Evolutionary conservation across 2,329 filamentous ascomycete genomes (phyloP), one percentile per base, ranked within the genome.

Genomic region (Sarocladiaceae sp.): DNA sequence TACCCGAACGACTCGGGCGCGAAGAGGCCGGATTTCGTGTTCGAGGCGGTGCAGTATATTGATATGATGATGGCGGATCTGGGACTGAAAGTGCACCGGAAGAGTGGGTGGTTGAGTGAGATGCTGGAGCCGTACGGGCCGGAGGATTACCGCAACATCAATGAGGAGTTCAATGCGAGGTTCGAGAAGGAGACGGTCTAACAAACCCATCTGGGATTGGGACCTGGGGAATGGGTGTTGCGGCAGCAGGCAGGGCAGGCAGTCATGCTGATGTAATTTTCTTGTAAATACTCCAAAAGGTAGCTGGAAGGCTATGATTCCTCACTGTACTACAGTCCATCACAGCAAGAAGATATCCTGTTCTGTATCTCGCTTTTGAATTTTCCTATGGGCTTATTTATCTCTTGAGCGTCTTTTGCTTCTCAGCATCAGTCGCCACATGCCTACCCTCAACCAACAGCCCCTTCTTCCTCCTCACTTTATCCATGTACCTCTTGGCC

Each of bases 401-500:
- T 59, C 79, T 65, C 68, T 83, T 83, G 55, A 83, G 52, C 5
- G 78, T 83, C 71, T 81, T 83, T 62, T 83, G 91, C 78, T 98
- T 98, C 78, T 96, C 90, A 2, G 89, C 93, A 71, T 93, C 87
- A 49, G 82, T 83, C 32, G 88, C 83, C 53, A 88, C 76, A 54
- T 84, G 74, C 53, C 83, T 78, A 2, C 85, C 86, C 68, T 83
- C 82, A 3, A 98, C 83, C 54, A 95, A 67, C 64, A 98, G 58
- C 0, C 93, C 93, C 78, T 98, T 98, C 64, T 89, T 76, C 60
- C 73, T 76, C 58, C 93, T 73, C 32, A 98, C 91, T 29, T 77
- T 72, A 67, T 98, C 93, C 78, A 98, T 90, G 70, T 97, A 97
- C 59, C 86, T 71, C 78, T 94, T 95, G 19, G 93, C 93, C 42